Evolutionary conservation across 495 filamentous ascomycete species (phyloP).

Genomic region (Niebla homalea): DNA sequence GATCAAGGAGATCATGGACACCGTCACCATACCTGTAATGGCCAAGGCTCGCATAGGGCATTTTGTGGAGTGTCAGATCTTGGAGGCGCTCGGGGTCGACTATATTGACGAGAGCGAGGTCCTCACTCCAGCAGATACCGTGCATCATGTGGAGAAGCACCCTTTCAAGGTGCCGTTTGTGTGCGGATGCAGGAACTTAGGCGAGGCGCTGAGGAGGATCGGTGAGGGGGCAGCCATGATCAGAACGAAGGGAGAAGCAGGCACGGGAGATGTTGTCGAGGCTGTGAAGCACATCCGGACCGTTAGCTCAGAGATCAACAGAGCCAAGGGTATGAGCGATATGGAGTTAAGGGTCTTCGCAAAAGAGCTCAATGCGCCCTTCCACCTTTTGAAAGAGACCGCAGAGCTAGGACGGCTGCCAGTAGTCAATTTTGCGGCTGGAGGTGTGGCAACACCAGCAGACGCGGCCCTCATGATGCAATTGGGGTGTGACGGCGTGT

Average conservation of each 20-base stretch:
- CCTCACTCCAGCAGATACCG: conserved; percentile 82
- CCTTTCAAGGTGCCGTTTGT: conserved; percentile 81
- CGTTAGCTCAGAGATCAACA: conserved; percentile 70
- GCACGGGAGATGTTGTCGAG: conserved; percentile 96
- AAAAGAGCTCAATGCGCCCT: conserved; percentile 66
- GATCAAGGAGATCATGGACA: conserved; percentile 91
- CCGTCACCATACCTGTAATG: conserved; percentile 99
- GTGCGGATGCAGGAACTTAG: conserved; percentile 90
- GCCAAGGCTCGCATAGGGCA: conserved; percentile 97
- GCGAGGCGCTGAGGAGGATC: conserved; percentile 85
- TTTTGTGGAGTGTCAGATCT: conserved; percentile 96
- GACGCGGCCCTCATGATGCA: conserved; percentile 99
- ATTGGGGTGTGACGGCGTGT: conserved; percentile 93
- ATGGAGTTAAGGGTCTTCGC: conserved; percentile 66
- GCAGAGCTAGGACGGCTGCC: conserved; percentile 79
- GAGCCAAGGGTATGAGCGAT: conserved; percentile 53
- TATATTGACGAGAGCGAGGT: conserved; percentile 98
- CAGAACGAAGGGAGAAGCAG: conserved; percentile 94
- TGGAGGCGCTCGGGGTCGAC: conserved; percentile 87
- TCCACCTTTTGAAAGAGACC: conserved; percentile 67
- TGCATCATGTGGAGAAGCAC: conserved; percentile 84
- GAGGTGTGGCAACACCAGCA: conserved; percentile 87
- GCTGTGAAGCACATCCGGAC: conserved; percentile 93
- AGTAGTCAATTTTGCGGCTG: conserved; percentile 98
- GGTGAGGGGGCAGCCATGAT: conserved; percentile 97